phyloP scores from a whole-genome alignment of 139 green algal genomes.

The Marvania coccoides region DNA sequence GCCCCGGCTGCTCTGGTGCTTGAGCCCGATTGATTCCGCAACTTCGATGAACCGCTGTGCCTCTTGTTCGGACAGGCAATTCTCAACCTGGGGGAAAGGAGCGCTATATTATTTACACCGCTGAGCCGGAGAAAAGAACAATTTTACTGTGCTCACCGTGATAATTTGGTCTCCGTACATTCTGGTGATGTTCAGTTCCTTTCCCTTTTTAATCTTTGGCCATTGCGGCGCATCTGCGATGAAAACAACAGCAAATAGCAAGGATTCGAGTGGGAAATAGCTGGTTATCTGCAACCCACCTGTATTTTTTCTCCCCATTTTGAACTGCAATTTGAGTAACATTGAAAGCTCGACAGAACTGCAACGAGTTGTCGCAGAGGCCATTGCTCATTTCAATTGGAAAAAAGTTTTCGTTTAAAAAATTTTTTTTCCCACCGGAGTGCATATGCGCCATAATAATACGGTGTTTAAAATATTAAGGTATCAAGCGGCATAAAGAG shows the following conservation, averaged over 20 bases:
- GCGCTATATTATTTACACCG: not conserved
- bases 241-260: no score
- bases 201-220: not conserved
- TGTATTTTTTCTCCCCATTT: not conserved
- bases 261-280: no score
- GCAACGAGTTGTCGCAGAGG: no score
- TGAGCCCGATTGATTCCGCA: slow-evolving; percentile 32
- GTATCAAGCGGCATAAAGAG: no score
- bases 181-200: not conserved
- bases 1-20: slow-evolving; percentile 42
- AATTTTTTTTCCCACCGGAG: no score
- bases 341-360: not conserved
- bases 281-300: not conserved
- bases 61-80: slow-evolving; percentile 4
- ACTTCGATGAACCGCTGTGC: slow-evolving; percentile 7
- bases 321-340: not conserved
- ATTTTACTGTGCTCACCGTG: not conserved
- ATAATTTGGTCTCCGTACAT: not conserved
- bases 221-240: not conserved
- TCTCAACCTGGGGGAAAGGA: not conserved
- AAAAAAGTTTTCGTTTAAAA: no score
- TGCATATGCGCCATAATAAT: no score
- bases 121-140: not conserved
- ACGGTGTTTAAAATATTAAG: no score
- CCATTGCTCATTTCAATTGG: no score